Conservation (phyloP, 371 early-diverging fungal species). For the Chytridium lagenaria region DNA sequence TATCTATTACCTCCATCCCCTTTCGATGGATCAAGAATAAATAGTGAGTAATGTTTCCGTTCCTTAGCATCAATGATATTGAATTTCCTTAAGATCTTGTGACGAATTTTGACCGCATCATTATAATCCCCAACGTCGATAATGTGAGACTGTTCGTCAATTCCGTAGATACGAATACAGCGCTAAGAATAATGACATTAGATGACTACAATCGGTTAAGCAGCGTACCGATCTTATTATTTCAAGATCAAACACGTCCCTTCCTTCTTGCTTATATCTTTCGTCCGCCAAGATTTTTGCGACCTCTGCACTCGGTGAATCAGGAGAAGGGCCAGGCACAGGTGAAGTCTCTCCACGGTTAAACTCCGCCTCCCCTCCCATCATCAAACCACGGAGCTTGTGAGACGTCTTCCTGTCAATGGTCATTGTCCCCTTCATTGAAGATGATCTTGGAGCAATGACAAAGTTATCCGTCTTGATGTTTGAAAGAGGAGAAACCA, state of each 20-base stretch:
- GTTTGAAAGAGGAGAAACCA: background rate
- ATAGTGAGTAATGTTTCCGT: background rate
- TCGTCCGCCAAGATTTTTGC: background rate
- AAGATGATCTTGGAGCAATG: constrained; percentile 10
- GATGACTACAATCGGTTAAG: background rate
- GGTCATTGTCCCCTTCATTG: constrained; percentile 4
- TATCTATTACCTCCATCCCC: background rate
- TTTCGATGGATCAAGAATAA: background rate
- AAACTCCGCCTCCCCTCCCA: background rate
- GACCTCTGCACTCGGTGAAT: background rate
- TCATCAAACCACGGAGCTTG: background rate
- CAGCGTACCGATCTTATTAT: background rate
- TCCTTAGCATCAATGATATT: background rate
- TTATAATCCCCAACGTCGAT: constrained; percentile 10
- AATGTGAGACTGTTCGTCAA: background rate
- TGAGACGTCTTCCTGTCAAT: constrained; percentile 2
- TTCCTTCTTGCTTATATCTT: background rate
- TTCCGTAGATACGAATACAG: constrained; percentile 2
- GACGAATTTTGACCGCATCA: constrained; percentile 5
- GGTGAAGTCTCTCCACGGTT: background rate
- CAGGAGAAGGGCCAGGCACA: background rate
- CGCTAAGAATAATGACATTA: background rate
- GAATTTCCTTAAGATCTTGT: constrained; percentile 5
- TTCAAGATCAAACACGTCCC: background rate
- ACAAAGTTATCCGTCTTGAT: background rate